Evolutionary conservation across 805 yeast genomes (phyloP).

Genomic region (Yamadazyma akitaensis): DNA sequence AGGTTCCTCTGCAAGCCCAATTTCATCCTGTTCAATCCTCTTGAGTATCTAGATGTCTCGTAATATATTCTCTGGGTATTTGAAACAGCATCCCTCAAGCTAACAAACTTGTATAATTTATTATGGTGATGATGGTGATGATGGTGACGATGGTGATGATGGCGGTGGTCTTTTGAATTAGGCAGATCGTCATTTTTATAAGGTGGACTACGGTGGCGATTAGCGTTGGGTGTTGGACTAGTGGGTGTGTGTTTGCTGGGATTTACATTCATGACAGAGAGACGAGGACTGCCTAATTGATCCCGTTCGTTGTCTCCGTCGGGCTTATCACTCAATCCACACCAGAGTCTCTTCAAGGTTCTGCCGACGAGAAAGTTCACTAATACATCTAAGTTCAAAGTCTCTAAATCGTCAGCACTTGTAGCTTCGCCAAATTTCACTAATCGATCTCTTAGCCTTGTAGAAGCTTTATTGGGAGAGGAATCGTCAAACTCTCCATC

Average conservation of each 20-base stretch:
- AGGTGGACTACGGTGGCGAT: background rate
- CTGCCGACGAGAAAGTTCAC: slow-evolving; percentile 33
- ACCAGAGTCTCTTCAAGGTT: slow-evolving; percentile 31
- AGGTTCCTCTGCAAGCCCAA: slow-evolving; percentile 19
- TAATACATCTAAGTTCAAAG: slow-evolving; percentile 35
- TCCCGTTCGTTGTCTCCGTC: background rate
- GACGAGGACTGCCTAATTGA: background rate
- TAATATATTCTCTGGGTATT: slow-evolving; percentile 14
- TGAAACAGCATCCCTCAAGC: slow-evolving; percentile 29
- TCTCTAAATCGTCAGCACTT: slow-evolving; percentile 39
- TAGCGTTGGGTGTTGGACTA: background rate
- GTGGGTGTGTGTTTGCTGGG: background rate
- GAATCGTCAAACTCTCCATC: slow-evolving; percentile 15
- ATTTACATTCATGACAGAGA: background rate
- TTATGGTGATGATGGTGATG: background rate
- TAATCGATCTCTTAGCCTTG: slow-evolving; percentile 29
- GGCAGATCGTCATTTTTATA: background rate
- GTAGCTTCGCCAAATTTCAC: slow-evolving; percentile 34
- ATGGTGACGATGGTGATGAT: slow-evolving; percentile 11
- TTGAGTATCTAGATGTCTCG: slow-evolving; percentile 26
- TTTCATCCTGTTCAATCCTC: slow-evolving; percentile 35
- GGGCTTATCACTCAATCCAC: slow-evolving; percentile 17
- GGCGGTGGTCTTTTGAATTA: slow-evolving; percentile 7
- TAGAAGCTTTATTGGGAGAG: slow-evolving; percentile 8
- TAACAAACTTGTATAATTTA: slow-evolving; percentile 25